Evolutionary conservation across 2,329 filamentous ascomycete genomes (phyloP), one percentile per base, ranked within the genome.

Genomic region (Aschersonia sp.): DNA sequence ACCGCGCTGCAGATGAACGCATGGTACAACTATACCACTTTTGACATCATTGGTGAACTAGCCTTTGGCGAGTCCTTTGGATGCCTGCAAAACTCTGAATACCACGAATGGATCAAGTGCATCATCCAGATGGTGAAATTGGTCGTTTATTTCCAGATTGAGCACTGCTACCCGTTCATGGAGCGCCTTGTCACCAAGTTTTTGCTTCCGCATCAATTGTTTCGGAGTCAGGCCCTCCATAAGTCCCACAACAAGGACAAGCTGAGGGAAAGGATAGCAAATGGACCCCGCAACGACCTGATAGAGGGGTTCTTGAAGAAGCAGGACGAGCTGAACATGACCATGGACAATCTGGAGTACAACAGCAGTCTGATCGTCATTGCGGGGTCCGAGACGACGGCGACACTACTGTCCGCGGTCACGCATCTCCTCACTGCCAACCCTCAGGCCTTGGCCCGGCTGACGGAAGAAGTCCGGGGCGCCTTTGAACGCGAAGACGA

Each of bases 401-500:
- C 63, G 2, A 61, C 61, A 0, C 41, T 57, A 1, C 55, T 64
- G 1, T 52, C 55, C 1, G 63, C 57, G 2, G 53, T 52, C 5
- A 54, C 54, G 0, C 65, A 56, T 47, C 52, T 58, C 14, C 55
- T 68, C 5, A 49, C 58, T 1, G 56, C 44, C 5, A 62, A 59
- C 10, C 46, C 45, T 5, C 22, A 49, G 4, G 39, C 6, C 1
- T 31, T 54, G 6, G 43, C 56, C 6, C 64, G 55, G 35, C 42
- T 71, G 8, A 55, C 53, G 1, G 12, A 59, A 0, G 71, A 74
- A 55, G 57, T 73, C 0, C 65, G 68, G 0, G 53, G 57, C 0
- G 40, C 58, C 0, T 73, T 71, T 49, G 47, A 48, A 1, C 52
- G 44, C 0, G 57, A 64, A 30, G 56, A 60, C 0, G 65, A 71